These are phyloP conservation scores for Immersiella caudata DNA, from an alignment of 495 filamentous ascomycete species.

Conservation along the genomic window DNA sequence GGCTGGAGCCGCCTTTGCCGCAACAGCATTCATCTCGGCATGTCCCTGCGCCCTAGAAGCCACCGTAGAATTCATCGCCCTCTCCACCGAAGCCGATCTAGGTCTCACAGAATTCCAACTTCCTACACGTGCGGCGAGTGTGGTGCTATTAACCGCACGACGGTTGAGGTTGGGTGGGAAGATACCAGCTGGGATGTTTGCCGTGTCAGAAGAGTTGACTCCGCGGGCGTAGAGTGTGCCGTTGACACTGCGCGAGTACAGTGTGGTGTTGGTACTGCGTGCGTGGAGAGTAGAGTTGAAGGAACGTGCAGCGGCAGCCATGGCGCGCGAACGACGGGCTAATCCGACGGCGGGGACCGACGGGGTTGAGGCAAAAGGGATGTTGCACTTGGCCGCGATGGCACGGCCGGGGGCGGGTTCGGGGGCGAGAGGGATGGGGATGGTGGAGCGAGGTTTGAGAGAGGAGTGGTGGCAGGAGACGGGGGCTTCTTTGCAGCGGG, in stretches of 20 bases:
- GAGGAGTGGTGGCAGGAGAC: slow-evolving; percentile 6
- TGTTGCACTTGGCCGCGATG: slow-evolving; percentile 7
- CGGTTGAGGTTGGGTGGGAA: neutral
- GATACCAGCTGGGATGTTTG: neutral
- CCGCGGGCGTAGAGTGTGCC: neutral
- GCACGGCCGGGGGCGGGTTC: neutral
- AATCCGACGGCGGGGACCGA: neutral
- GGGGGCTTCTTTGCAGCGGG: slow-evolving; percentile 9
- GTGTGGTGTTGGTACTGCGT: neutral
- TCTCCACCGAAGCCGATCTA: neutral
- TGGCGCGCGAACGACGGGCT: neutral
- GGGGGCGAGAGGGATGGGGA: neutral
- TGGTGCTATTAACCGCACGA: neutral
- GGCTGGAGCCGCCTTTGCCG: neutral
- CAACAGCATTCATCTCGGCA: neutral
- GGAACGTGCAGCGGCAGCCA: no score
- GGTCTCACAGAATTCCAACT: neutral
- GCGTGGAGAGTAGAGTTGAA: neutral
- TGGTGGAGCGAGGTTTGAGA: neutral
- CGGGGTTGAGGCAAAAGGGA: neutral
- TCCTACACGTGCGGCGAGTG: neutral
- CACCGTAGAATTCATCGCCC: neutral
- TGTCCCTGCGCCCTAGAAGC: neutral
- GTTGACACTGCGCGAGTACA: neutral
- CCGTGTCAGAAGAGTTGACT: neutral